These are phyloP conservation scores for Apiospora sp. DNA, from an alignment of 2,329 filamentous ascomycete genomes.

Conservation along the genomic window DNA sequence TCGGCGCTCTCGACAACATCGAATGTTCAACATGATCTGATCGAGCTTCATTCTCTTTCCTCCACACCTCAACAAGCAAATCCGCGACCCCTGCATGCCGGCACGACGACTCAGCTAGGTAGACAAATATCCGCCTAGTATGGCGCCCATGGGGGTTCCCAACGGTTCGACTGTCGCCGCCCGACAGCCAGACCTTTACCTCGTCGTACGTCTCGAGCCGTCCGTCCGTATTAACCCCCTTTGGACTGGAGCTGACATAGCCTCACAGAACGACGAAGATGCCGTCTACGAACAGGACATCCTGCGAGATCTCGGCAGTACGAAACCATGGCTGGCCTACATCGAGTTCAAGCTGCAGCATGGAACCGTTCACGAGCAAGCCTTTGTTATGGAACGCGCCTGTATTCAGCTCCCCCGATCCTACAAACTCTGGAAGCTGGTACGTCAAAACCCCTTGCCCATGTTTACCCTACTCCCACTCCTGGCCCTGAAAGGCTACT, in stretches of 20 bases:
- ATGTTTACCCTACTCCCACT: constrained; percentile 5
- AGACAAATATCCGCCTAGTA: constrained; percentile 26
- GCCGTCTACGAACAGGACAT: constrained; percentile 97
- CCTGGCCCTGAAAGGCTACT: background rate
- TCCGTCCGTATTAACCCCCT: background rate
- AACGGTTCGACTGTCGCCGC: constrained; percentile 39
- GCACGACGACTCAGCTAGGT: constrained; percentile 11
- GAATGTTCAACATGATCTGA: constrained; percentile 10
- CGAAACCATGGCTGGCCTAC: constrained; percentile 96
- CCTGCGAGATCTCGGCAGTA: constrained; percentile 81
- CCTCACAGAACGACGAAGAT: constrained; percentile 79
- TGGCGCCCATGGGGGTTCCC: constrained; percentile 42
- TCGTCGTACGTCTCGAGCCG: constrained; percentile 52
- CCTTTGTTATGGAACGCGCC: constrained; percentile 86
- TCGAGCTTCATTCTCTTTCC: background rate
- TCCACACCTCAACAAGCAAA: background rate
- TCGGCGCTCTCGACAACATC: background rate
- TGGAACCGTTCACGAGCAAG: constrained; percentile 85
- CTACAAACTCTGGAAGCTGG: constrained; percentile 98
- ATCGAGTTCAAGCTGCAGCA: constrained; percentile 89
- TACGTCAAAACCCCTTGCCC: constrained; percentile 46
- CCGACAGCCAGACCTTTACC: constrained; percentile 55
- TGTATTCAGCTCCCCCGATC: constrained; percentile 90
- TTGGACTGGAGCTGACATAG: constrained; percentile 36
- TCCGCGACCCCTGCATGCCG: constrained; percentile 8